Percentiles rank a stretch among this genome's conserved stretches.
These are phyloP conservation scores for Eutypa lata DNA, from an alignment of 2,329 filamentous ascomycete genomes.

Conservation along the genomic window DNA sequence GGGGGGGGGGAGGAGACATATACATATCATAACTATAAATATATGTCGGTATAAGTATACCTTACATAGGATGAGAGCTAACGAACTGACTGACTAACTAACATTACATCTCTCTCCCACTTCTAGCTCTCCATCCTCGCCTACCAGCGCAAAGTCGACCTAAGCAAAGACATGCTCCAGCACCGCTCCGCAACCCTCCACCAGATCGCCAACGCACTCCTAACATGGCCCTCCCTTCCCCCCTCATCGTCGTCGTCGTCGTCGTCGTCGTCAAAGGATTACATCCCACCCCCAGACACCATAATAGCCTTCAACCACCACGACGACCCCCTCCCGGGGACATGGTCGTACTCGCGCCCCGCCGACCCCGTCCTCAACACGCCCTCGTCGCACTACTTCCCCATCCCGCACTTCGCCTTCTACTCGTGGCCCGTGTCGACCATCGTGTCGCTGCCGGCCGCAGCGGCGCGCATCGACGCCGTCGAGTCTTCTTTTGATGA, in stretches of 20 bases:
- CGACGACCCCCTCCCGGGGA: conserved; percentile 42
- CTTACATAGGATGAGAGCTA: background rate
- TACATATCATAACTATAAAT: background rate
- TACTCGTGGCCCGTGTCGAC: conserved; percentile 52
- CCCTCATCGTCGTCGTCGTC: conserved; percentile 30
- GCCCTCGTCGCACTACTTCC: conserved; percentile 36
- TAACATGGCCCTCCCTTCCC: too few relatives aligned
- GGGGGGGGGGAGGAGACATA: background rate
- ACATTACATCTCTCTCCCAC: background rate
- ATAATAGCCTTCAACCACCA: conserved; percentile 51
- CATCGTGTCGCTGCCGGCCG: conserved; percentile 42
- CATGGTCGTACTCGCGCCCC: conserved; percentile 46
- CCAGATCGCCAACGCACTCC: conserved; percentile 50
- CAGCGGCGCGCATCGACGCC: conserved; percentile 31
- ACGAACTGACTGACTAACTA: background rate
- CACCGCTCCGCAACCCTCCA: conserved; percentile 51
- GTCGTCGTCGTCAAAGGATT: background rate
- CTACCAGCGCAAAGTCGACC: conserved; percentile 35
- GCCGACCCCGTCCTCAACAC: conserved; percentile 32
- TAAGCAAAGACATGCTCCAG: conserved; percentile 43
- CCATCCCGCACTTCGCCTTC: conserved; percentile 55
- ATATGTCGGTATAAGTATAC: too few relatives aligned
- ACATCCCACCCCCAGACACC: conserved; percentile 41
- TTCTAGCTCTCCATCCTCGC: conserved; percentile 42
- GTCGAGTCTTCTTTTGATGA: conserved; percentile 32